phyloP scores from a whole-genome alignment of 2,329 filamentous ascomycete genomes.

The Aspergillus felis region DNA sequence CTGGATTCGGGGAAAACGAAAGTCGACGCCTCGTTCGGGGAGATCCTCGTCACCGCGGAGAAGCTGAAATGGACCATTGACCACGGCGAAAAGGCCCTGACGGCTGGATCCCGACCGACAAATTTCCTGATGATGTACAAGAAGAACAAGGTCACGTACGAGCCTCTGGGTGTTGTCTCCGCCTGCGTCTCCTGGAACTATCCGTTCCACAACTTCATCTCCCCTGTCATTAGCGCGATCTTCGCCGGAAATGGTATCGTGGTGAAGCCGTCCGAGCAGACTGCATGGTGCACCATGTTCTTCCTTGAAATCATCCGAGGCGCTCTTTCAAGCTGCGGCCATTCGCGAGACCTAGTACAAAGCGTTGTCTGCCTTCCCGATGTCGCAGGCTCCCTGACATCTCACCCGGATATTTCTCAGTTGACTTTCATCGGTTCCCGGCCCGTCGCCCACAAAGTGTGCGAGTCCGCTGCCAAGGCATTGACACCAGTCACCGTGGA shows the following conservation, averaged over 20 bases:
- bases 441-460: constrained; percentile 81
- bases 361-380: constrained; percentile 83
- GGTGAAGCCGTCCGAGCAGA: constrained; percentile 92
- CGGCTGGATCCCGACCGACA: constrained; percentile 69
- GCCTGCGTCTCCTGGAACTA: constrained; percentile 98
- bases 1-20: constrained; percentile 95
- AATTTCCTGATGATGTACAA: constrained; percentile 96
- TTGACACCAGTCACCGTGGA: constrained; percentile 89
- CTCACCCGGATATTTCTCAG: constrained; percentile 78
- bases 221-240: constrained; percentile 82
- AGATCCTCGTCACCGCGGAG: constrained; percentile 90
- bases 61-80: constrained; percentile 92
- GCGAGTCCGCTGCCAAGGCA: constrained; percentile 74
- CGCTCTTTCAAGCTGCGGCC: constrained; percentile 76
- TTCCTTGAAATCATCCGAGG: constrained; percentile 74
- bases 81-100: constrained; percentile 79
- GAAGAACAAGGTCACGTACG: constrained; percentile 82
- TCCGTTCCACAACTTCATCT: constrained; percentile 90
- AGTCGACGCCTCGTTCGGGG: constrained; percentile 88
- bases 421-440: constrained; percentile 95
- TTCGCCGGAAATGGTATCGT: constrained; percentile 90
- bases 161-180: constrained; percentile 87
- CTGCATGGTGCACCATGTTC: constrained; percentile 84
- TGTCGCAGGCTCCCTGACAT: constrained; percentile 75
- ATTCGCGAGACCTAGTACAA: constrained; percentile 78